phyloP scores from a whole-genome alignment of 1,284 basidiomycete species.

The Megacollybia platyphylla region DNA sequence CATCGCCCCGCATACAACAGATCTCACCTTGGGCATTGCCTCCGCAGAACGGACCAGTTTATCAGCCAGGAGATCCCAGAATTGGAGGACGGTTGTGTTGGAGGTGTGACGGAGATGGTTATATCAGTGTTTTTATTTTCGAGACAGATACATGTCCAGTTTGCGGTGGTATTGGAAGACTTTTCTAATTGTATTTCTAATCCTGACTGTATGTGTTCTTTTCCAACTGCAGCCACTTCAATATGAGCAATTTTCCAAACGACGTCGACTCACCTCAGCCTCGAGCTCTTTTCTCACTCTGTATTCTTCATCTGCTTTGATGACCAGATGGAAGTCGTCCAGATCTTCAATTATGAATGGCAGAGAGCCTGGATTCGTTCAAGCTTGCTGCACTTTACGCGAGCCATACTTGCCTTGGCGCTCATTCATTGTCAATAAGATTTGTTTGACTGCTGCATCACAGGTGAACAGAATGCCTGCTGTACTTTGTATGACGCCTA shows the following conservation, averaged over 20 bases:
- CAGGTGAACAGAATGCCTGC: constrained; percentile 66
- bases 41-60: constrained; percentile 32
- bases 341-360: constrained; percentile 78
- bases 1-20: constrained; percentile 7
- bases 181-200: constrained; percentile 17
- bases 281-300: constrained; percentile 63
- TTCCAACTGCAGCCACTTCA: constrained; percentile 19
- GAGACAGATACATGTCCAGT: constrained; percentile 31
- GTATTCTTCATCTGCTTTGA: constrained; percentile 72
- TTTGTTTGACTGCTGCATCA: constrained; percentile 85
- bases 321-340: constrained; percentile 75
- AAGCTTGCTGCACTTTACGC: too few relatives aligned
- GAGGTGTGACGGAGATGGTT: constrained; percentile 50
- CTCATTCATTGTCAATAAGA: constrained; percentile 75
- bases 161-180: constrained; percentile 52
- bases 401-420: constrained; percentile 18
- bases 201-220: constrained; percentile 35
- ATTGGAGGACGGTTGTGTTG: constrained; percentile 56
- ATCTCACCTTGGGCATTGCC: constrained; percentile 8
- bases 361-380: not conserved
- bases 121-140: constrained; percentile 33
- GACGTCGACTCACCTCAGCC: constrained; percentile 45
- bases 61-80: constrained; percentile 53
- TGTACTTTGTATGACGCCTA: constrained; percentile 3
- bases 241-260: not conserved